Percentiles rank a stretch among this genome's conserved stretches.
Evolutionary conservation across 306 rosid species (phyloP).

Genomic region (Vigna nakashimae): DNA sequence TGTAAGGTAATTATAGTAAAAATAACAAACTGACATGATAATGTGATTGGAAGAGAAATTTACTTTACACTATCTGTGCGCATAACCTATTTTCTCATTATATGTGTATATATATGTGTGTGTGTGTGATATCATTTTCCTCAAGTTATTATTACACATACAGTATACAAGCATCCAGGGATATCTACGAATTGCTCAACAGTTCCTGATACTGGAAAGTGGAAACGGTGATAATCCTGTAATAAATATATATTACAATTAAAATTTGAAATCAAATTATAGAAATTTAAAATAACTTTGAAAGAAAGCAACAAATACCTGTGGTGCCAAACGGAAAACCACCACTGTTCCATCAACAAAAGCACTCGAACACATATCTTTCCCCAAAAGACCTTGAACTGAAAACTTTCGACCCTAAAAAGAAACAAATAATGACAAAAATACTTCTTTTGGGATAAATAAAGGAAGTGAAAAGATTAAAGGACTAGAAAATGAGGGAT

Average conservation of each 20-base stretch:
- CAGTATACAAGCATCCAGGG: constrained; percentile 94
- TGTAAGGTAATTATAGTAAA: too few species aligned
- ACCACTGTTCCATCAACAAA: constrained; percentile 86
- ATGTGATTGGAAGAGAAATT: too few species aligned
- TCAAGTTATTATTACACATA: constrained; percentile 49
- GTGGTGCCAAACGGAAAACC: constrained; percentile 97
- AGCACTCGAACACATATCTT: constrained; percentile 66
- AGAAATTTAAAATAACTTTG: constrained; percentile 22
- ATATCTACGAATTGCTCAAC: constrained; percentile 72
- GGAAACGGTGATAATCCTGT: constrained; percentile 99
- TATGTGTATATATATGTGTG: too few species aligned
- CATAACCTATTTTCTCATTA: too few species aligned
- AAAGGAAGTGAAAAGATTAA: constrained; percentile 31
- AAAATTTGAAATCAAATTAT: constrained; percentile 30
- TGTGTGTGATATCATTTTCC: neutral
- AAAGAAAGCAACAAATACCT: constrained; percentile 60
- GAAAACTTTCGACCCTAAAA: constrained; percentile 91
- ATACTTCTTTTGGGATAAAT: constrained; percentile 26
- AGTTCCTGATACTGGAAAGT: constrained; percentile 83
- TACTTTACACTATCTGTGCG: too few species aligned
- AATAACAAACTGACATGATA: too few species aligned
- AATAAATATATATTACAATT: constrained; percentile 36
- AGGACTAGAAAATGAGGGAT: constrained; percentile 9
- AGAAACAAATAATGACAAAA: constrained; percentile 34
- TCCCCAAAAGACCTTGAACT: constrained; percentile 84